Percentiles rank a stretch among this genome's conserved stretches.
Conservation (phyloP, 1,284 basidiomycete species). For the Ceratobasidium papillatum region DNA sequence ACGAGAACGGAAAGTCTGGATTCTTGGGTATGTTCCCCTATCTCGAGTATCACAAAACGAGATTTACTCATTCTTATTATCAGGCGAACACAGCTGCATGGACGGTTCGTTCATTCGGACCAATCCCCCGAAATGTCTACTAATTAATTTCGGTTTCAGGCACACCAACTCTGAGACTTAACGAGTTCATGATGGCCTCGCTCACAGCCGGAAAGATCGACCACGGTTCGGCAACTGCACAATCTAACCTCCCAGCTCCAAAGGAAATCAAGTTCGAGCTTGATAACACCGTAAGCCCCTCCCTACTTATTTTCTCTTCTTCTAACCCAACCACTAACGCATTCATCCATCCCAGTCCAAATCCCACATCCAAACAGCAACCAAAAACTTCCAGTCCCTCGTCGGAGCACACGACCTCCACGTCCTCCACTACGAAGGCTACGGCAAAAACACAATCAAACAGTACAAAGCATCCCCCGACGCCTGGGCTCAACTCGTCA, state of each 20-base stretch:
- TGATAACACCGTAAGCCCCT: conserved; percentile 56
- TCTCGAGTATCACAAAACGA: background rate
- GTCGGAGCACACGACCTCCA: conserved; percentile 84
- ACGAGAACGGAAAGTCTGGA: conserved; percentile 91
- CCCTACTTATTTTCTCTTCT: background rate
- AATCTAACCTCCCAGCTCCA: conserved; percentile 64
- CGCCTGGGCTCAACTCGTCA: conserved; percentile 93
- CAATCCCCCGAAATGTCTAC: background rate
- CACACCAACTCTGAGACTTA: conserved; percentile 95
- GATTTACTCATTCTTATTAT: background rate
- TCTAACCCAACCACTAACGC: conserved; percentile 45
- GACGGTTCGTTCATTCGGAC: conserved; percentile 30
- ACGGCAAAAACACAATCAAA: conserved; percentile 88
- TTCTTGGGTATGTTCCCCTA: conserved; percentile 66
- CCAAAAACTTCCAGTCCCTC: conserved; percentile 77
- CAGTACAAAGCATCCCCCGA: conserved; percentile 88
- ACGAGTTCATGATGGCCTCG: conserved; percentile 90
- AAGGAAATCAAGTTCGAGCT: conserved; percentile 78
- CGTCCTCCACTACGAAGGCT: conserved; percentile 82
- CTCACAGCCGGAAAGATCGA: conserved; percentile 83
- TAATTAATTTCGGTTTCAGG: conserved; percentile 53
- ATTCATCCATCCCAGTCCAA: conserved; percentile 54
- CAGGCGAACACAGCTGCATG: conserved; percentile 86
- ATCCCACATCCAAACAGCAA: conserved; percentile 64
- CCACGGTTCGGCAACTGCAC: conserved; percentile 61